These are phyloP conservation scores for Geotrichum phurueaensis DNA, from an alignment of 1,139 yeast genomes.

Conservation along the genomic window DNA sequence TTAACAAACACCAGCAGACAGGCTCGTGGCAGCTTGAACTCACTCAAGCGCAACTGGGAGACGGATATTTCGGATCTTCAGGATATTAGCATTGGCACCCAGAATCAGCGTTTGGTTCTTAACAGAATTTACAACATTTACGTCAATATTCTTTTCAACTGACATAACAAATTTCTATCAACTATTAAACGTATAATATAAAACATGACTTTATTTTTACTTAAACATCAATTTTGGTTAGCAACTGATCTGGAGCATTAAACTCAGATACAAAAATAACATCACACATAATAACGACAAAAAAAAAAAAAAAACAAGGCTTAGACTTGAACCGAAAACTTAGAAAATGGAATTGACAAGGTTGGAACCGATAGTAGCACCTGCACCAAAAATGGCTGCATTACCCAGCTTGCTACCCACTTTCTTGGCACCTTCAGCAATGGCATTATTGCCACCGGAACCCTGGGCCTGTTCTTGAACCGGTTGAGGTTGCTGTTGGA, in stretches of 20 bases:
- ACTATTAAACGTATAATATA: not conserved
- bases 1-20: conserved; percentile 16
- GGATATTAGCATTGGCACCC: not conserved
- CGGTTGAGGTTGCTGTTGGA: conserved; percentile 15
- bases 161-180: not conserved
- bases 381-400: conserved; percentile 94
- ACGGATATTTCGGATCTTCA: not conserved
- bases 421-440: conserved; percentile 46
- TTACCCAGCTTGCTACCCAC: conserved; percentile 83
- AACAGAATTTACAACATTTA: conserved; percentile 13
- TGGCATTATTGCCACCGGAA: conserved; percentile 18
- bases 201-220: not conserved
- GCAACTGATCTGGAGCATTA: not conserved
- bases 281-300: not conserved
- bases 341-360: conserved; percentile 77
- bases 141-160: not conserved
- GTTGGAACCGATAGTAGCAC: conserved; percentile 90
- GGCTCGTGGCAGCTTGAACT: conserved; percentile 13
- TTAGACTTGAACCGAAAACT: not conserved
- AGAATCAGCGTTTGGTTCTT: conserved; percentile 11
- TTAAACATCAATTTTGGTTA: not conserved
- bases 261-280: not conserved
- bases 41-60: conserved; percentile 2
- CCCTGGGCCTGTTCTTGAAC: conserved; percentile 16
- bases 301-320: not conserved